Percentiles rank a stretch among this genome's conserved stretches.
These are phyloP conservation scores for Stephanodiscus triporus DNA, from an alignment of 108 stramenopile species.

Conservation along the genomic window DNA sequence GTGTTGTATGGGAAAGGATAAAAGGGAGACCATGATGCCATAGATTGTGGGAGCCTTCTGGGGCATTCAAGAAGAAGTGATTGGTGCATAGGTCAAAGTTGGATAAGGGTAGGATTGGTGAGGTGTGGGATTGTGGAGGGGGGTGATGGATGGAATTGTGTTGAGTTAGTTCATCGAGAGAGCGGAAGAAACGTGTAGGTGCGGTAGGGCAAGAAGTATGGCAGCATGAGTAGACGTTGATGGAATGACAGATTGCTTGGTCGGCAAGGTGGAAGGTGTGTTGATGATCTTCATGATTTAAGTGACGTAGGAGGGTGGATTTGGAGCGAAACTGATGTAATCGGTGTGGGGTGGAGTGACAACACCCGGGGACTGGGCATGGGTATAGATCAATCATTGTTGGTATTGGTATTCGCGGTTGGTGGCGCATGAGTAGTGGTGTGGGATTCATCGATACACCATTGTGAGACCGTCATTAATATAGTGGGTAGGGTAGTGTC, in stretches of 20 bases:
- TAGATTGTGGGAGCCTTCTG: neutral
- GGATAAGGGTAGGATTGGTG: neutral
- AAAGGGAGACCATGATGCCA: neutral
- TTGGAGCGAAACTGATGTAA: no score
- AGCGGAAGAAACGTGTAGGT: neutral
- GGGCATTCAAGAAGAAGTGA: neutral
- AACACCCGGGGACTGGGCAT: no score
- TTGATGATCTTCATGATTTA: neutral
- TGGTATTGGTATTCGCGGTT: no score
- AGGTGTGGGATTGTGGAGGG: neutral
- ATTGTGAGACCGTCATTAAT: no score
- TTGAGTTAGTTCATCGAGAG: neutral
- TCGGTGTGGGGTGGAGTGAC: no score
- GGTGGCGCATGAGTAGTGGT: no score
- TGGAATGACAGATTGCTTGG: neutral
- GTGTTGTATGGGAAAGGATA: neutral
- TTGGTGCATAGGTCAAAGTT: neutral
- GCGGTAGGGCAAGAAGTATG: neutral
- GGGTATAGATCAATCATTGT: no score
- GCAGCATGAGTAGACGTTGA: neutral
- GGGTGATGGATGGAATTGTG: neutral
- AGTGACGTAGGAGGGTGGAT: neutral
- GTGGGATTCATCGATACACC: no score
- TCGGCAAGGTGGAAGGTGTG: neutral
- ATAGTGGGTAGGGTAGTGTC: no score